Evolutionary conservation across 2,329 filamentous ascomycete genomes (phyloP).

Genomic region (Clarireedia homoeocarpa): DNA sequence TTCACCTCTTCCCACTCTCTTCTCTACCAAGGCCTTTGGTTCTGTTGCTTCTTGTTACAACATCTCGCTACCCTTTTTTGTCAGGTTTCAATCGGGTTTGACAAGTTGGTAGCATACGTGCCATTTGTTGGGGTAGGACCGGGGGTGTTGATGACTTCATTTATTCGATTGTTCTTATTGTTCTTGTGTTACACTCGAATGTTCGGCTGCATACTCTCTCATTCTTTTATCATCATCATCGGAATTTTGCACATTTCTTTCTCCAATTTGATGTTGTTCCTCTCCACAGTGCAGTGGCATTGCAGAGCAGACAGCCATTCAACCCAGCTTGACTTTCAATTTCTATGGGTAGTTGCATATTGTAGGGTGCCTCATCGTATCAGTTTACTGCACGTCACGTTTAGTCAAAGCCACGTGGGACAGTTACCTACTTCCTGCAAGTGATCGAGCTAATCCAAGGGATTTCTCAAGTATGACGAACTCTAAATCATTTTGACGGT

Average conservation of each 20-base stretch:
- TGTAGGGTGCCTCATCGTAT: not conserved
- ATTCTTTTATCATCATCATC: too few relatives aligned
- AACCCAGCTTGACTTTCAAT: not conserved
- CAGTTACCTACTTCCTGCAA: slow-evolving; percentile 4
- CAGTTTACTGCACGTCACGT: slow-evolving; percentile 8
- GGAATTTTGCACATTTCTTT: too few relatives aligned
- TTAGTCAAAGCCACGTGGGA: slow-evolving; percentile 2
- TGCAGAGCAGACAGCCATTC: not conserved
- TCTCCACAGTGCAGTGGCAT: too few relatives aligned
- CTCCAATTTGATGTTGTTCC: too few relatives aligned
- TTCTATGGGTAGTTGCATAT: slow-evolving; percentile 1
- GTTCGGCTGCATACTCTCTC: not conserved
- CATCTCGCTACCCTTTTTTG: not conserved
- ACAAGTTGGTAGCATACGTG: not conserved
- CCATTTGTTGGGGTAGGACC: not conserved
- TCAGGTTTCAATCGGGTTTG: not conserved
- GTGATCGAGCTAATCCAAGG: not conserved
- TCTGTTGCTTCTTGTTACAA: not conserved
- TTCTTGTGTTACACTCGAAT: not conserved
- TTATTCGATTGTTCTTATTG: not conserved
- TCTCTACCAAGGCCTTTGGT: not conserved
- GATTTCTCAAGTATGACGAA: not conserved
- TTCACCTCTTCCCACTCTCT: not conserved
- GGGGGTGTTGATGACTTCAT: not conserved
- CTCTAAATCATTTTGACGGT: not conserved